Percentiles rank a stretch among this genome's conserved stretches.
These are phyloP conservation scores for Cladosporium sp. DNA, from an alignment of 2,329 filamentous ascomycete species.

Conservation along the genomic window DNA sequence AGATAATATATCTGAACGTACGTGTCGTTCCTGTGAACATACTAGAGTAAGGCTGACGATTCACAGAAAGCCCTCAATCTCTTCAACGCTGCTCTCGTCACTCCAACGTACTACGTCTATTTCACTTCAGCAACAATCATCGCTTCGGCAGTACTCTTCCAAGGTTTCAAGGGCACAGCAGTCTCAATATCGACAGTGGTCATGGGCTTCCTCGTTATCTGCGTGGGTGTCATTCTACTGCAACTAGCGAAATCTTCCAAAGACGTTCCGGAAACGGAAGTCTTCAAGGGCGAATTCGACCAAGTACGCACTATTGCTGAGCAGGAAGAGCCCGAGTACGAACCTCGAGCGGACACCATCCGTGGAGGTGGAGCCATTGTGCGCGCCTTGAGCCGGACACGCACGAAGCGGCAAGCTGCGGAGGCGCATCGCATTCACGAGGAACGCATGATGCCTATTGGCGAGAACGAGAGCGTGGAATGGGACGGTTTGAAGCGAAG, in stretches of 20 bases:
- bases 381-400: constrained; percentile 69
- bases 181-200: constrained; percentile 82
- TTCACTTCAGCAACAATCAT: constrained; percentile 96
- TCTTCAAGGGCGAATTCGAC: constrained; percentile 89
- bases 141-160: constrained; percentile 87
- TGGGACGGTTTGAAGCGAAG: constrained; percentile 88
- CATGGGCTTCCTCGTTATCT: constrained; percentile 91
- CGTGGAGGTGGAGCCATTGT: constrained; percentile 86
- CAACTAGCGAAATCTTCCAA: constrained; percentile 98
- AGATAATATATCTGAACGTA: constrained; percentile 95
- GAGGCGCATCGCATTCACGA: constrained; percentile 76
- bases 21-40: constrained; percentile 38
- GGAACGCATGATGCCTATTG: constrained; percentile 75
- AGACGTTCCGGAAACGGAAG: constrained; percentile 87
- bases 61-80: constrained; percentile 95
- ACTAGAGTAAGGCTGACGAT: constrained; percentile 16
- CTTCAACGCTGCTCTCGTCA: constrained; percentile 95
- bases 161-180: constrained; percentile 83
- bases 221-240: constrained; percentile 82
- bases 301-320: constrained; percentile 94
- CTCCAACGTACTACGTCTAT: constrained; percentile 97
- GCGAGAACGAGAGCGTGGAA: constrained; percentile 76
- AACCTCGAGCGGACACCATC: constrained; percentile 94
- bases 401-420: constrained; percentile 73
- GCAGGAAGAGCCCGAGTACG: constrained; percentile 91